Conservation (phyloP, 164 flowering plant genomes). For the Magnolia sinica region DNA sequence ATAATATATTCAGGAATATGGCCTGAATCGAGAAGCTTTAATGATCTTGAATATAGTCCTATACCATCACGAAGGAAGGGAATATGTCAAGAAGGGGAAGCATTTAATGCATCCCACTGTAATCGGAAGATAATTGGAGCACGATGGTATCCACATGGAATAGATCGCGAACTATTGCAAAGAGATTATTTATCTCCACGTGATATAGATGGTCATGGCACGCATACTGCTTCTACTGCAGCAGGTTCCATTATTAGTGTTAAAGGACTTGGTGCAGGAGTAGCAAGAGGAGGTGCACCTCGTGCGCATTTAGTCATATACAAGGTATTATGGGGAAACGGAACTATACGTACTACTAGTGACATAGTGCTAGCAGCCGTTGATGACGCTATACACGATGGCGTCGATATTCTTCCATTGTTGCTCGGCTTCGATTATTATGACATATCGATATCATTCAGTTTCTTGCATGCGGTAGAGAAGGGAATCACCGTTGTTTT, state of each 20-base stretch:
- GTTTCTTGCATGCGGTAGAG: conserved; percentile 25
- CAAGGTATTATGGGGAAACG: conserved; percentile 19
- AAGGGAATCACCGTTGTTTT: conserved; percentile 28
- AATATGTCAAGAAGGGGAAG: conserved; percentile 31
- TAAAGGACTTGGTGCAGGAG: conserved; percentile 16
- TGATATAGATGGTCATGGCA: conserved; percentile 23
- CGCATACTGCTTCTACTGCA: conserved; percentile 24
- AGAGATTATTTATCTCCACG: conserved; percentile 22
- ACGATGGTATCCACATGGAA: conserved; percentile 21
- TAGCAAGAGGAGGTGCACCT: conserved; percentile 27
- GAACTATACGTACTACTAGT: neutral
- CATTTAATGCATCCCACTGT: conserved; percentile 28
- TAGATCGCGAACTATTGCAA: neutral
- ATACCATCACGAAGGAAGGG: conserved; percentile 52
- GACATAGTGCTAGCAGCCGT: conserved; percentile 25
- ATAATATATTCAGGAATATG: conserved; percentile 33
- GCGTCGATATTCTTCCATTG: conserved; percentile 26
- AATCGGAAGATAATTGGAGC: conserved; percentile 28
- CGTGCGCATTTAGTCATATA: conserved; percentile 25
- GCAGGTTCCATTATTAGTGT: conserved; percentile 19
- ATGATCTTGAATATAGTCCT: conserved; percentile 37
- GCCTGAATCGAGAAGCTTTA: conserved; percentile 44
- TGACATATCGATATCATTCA: conserved; percentile 15
- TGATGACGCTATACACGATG: conserved; percentile 30
- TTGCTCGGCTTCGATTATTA: conserved; percentile 4